Conservation (phyloP, 306 rosid genomes). For the Geum urbanum region DNA sequence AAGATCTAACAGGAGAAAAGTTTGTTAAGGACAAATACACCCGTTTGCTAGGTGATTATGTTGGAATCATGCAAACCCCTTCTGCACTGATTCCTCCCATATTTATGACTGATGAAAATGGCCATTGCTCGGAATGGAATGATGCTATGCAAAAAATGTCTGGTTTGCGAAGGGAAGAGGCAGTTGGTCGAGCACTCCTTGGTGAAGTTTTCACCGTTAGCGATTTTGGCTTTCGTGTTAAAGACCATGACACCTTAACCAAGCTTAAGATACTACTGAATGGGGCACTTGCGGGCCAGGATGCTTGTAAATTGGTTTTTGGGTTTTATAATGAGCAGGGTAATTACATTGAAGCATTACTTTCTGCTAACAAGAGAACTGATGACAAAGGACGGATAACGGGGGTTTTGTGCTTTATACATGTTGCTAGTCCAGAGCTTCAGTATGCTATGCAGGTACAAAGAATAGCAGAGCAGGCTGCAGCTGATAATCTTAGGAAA, state of each 20-base stretch:
- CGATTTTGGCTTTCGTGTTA: constrained; percentile 35
- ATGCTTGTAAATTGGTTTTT: constrained; percentile 33
- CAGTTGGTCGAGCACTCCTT: constrained; percentile 30
- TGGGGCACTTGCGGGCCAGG: constrained; percentile 30
- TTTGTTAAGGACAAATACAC: constrained; percentile 37
- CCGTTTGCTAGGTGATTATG: constrained; percentile 41
- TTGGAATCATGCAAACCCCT: constrained; percentile 39
- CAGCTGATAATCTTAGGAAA: constrained; percentile 36
- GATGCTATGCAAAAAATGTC: constrained; percentile 41
- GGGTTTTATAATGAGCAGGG: constrained; percentile 34
- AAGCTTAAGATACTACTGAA: constrained; percentile 35
- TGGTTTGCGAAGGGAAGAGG: constrained; percentile 42
- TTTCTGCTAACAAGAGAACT: constrained; percentile 33
- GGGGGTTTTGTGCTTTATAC: constrained; percentile 43
- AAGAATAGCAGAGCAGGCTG: constrained; percentile 37
- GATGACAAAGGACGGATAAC: constrained; percentile 32
- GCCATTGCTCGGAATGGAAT: constrained; percentile 43
- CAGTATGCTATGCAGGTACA: constrained; percentile 40
- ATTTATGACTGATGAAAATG: constrained; percentile 39
- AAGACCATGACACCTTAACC: constrained; percentile 39
- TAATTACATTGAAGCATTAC: constrained; percentile 35
- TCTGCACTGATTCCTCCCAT: constrained; percentile 45
- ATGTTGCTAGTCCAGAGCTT: constrained; percentile 41
- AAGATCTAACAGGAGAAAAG: constrained; percentile 41
- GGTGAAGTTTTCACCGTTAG: constrained; percentile 42